Percentiles rank a stretch among this genome's conserved stretches.
These are phyloP conservation scores for Pleurotus salmoneostramineus DNA, from an alignment of 768 basidiomycete species.

Conservation along the genomic window DNA sequence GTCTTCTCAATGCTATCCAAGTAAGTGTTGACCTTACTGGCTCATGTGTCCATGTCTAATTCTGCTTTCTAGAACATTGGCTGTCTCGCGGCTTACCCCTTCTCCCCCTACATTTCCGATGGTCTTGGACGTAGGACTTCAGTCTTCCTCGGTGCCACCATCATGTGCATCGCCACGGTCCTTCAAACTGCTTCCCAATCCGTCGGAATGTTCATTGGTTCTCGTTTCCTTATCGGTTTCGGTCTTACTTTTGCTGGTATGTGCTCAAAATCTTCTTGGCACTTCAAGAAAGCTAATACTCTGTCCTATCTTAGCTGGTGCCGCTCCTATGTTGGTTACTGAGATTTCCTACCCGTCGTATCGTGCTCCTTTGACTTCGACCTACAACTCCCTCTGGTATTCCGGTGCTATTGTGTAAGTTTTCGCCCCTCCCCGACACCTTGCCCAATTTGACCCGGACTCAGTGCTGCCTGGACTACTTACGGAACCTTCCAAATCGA, in stretches of 20 bases:
- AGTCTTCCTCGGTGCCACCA: slow-evolving; percentile 64
- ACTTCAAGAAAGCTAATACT: slow-evolving; percentile 8
- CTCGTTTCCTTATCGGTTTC: slow-evolving; percentile 76
- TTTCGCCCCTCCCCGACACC: slow-evolving; percentile 1
- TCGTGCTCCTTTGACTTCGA: slow-evolving; percentile 73
- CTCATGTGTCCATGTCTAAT: too few species aligned
- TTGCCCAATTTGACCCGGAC: not conserved
- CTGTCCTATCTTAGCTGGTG: slow-evolving; percentile 38
- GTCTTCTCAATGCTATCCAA: slow-evolving; percentile 74
- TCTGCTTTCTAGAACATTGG: slow-evolving; percentile 55
- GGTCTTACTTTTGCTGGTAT: slow-evolving; percentile 67
- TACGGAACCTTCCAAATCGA: slow-evolving; percentile 74
- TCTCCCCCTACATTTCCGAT: slow-evolving; percentile 71
- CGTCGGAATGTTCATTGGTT: slow-evolving; percentile 77
- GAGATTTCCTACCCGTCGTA: slow-evolving; percentile 85
- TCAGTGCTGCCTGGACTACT: slow-evolving; percentile 78
- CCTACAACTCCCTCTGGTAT: slow-evolving; percentile 87
- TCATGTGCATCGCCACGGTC: slow-evolving; percentile 67
- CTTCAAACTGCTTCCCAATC: slow-evolving; percentile 71
- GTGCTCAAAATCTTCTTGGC: not conserved
- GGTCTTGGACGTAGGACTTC: slow-evolving; percentile 63
- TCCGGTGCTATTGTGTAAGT: slow-evolving; percentile 73
- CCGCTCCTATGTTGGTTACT: slow-evolving; percentile 81
- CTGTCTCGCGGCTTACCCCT: slow-evolving; percentile 59
- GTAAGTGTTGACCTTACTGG: slow-evolving; percentile 26